These are phyloP conservation scores for Fomitopsis schrenkii DNA, from an alignment of 1,284 basidiomycete species.

Conservation along the genomic window DNA sequence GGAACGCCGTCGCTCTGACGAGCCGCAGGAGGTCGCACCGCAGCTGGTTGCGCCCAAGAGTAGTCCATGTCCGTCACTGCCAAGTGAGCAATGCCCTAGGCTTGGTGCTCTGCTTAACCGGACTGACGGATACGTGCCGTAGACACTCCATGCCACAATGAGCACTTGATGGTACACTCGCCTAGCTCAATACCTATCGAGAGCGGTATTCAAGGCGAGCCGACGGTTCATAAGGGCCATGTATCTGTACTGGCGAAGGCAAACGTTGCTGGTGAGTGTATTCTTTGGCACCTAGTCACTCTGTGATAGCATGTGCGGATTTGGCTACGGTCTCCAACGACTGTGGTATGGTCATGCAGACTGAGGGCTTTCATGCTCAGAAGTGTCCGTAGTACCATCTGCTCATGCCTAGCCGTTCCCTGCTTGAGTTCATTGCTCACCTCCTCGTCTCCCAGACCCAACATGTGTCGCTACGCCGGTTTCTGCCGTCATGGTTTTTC, in stretches of 20 bases:
- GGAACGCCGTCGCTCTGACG: background rate
- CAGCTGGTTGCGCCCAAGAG: background rate
- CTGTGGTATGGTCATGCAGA: too few relatives aligned
- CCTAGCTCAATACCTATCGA: background rate
- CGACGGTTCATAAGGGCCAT: background rate
- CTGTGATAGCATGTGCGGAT: too few relatives aligned
- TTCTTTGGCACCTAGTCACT: too few relatives aligned
- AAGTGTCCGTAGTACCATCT: too few relatives aligned
- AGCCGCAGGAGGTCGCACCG: background rate
- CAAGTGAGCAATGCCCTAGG: background rate
- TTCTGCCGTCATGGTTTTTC: background rate
- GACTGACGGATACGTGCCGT: background rate
- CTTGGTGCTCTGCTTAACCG: background rate
- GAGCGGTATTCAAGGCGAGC: background rate
- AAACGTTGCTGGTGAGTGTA: background rate
- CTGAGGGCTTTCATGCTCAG: too few relatives aligned
- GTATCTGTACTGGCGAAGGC: background rate
- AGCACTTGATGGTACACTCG: background rate
- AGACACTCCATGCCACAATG: background rate
- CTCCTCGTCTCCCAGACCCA: background rate
- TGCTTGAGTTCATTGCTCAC: background rate
- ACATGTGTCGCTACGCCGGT: background rate
- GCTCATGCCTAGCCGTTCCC: background rate
- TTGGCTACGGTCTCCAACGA: too few relatives aligned
- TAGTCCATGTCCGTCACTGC: background rate